Base-by-base conservation (phyloP, 2,329 filamentous ascomycete genomes). In the Neofusicoccum kwambonambiense region DNA sequence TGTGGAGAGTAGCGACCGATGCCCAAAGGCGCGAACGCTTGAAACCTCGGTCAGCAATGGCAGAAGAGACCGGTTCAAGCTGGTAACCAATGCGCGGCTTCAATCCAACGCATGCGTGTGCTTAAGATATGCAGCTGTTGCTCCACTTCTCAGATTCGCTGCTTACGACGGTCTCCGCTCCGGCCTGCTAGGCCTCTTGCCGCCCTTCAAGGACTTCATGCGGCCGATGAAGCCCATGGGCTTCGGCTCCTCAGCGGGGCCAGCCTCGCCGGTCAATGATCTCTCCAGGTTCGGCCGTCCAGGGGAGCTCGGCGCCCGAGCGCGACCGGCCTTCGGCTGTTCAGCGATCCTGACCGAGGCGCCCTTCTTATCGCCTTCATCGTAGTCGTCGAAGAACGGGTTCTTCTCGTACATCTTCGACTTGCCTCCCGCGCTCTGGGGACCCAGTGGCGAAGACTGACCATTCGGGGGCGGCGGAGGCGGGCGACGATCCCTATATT, bases 351-450 rank as follows among this genome's bases (percentile, higher is more conserved):
- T 82, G 71, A 90, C 87, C 62, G 81, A 81, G 37, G 84, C 82
- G 19, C 85, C 85, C 75, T 90, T 90, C 74, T 79, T 86, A 57
- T 89, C 86, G 71, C 86, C 87, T 56, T 83, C 81, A 69, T 89
- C 86, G 69, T 90, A 96, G 68, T 97, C 92, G 60, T 87, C 84
- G 76, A 93, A 93, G 81, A 96, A 97, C 0, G 92, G 92, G 75
- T 94, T 96, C 66, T 81, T 81, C 69, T 82, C 81, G 69, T 79
- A 70, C 62, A 77, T 73, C 68, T 79, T 77, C 11, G 66, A 67
- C 52, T 74, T 73, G 9, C 81, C 79, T 35, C 81, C 80, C 9
- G 79, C 79, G 62, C 79, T 79, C 62, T 74, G 70, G 2, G 72
- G 61, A 15, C 62, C 62, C 39, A 50, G 11, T 4, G 62, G 62